These are phyloP conservation scores for Magnusiomyces magnusii DNA, from an alignment of 1,139 yeast species.

Conservation along the genomic window DNA sequence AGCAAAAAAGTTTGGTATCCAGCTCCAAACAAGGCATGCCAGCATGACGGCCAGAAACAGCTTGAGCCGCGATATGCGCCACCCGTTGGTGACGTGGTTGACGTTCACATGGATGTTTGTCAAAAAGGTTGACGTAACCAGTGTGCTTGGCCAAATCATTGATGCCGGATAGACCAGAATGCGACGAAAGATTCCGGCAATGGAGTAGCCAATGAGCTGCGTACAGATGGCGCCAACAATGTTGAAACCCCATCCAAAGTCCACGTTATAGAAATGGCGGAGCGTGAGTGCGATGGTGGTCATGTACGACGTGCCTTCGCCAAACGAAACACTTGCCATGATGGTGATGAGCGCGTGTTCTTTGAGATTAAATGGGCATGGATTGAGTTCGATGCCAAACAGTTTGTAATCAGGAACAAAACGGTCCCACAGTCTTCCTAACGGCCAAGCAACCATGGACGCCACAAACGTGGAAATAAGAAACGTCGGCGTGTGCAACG, in stretches of 20 bases:
- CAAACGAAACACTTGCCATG: slow-evolving; percentile 52
- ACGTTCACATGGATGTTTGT: slow-evolving; percentile 56
- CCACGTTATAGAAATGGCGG: slow-evolving; percentile 43
- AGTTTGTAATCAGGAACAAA: slow-evolving; percentile 43
- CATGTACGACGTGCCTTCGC: slow-evolving; percentile 54
- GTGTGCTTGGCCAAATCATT: slow-evolving; percentile 58
- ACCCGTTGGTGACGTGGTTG: slow-evolving; percentile 50
- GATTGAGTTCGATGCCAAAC: slow-evolving; percentile 44
- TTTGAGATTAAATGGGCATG: slow-evolving; percentile 55
- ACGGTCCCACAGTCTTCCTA: slow-evolving; percentile 47
- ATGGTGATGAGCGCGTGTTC: slow-evolving; percentile 60
- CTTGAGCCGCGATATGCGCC: slow-evolving; percentile 45
- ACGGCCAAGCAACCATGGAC: slow-evolving; percentile 55
- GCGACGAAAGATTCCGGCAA: slow-evolving; percentile 53
- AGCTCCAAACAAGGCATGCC: slow-evolving; percentile 43
- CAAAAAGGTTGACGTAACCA: slow-evolving; percentile 42
- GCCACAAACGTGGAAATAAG: slow-evolving; percentile 49
- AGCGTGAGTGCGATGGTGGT: slow-evolving; percentile 54
- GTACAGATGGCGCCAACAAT: slow-evolving; percentile 47
- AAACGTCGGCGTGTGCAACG: slow-evolving; percentile 51
- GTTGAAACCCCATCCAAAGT: slow-evolving; percentile 45
- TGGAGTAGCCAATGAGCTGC: slow-evolving; percentile 56
- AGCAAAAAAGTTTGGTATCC: slow-evolving; percentile 51
- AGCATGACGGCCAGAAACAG: slow-evolving; percentile 40
- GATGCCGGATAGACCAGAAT: slow-evolving; percentile 54